These are phyloP conservation scores for Suillus spraguei DNA, from an alignment of 768 basidiomycete species.

Conservation along the genomic window DNA sequence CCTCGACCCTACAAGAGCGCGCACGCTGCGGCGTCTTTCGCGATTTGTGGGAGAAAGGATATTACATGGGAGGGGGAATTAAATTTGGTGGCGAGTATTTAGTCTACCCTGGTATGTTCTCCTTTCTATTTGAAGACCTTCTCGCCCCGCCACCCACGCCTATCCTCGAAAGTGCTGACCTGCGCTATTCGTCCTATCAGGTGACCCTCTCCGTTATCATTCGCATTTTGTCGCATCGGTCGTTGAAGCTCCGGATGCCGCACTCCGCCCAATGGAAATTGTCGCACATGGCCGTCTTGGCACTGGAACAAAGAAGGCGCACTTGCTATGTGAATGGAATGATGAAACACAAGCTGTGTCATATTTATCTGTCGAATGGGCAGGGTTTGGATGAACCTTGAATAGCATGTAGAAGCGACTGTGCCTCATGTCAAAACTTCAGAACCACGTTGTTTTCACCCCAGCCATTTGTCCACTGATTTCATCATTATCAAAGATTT, in stretches of 20 bases:
- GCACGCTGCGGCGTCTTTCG: constrained; percentile 82
- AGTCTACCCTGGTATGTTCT: constrained; percentile 84
- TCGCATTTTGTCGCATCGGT: constrained; percentile 94
- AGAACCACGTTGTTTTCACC: not conserved
- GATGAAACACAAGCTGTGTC: constrained; percentile 64
- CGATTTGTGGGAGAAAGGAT: constrained; percentile 80
- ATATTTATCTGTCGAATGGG: constrained; percentile 88
- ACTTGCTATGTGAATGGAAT: constrained; percentile 89
- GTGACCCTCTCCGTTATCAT: constrained; percentile 94
- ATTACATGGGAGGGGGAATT: constrained; percentile 87
- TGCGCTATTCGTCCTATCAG: constrained; percentile 39
- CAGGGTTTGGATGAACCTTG: constrained; percentile 68
- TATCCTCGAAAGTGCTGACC: constrained; percentile 12
- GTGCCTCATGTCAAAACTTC: not conserved
- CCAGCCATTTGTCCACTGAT: not conserved
- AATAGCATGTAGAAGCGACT: not conserved
- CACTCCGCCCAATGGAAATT: constrained; percentile 87
- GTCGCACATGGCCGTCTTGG: constrained; percentile 95
- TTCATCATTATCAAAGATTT: not conserved
- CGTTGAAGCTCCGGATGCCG: constrained; percentile 57
- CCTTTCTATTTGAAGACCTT: constrained; percentile 2
- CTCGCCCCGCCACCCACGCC: not conserved
- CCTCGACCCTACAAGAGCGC: constrained; percentile 60
- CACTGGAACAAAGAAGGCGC: constrained; percentile 96
- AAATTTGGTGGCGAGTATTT: constrained; percentile 97